Conservation (phyloP, 2,329 filamentous ascomycete species). For the Fusarium heterosporum region DNA sequence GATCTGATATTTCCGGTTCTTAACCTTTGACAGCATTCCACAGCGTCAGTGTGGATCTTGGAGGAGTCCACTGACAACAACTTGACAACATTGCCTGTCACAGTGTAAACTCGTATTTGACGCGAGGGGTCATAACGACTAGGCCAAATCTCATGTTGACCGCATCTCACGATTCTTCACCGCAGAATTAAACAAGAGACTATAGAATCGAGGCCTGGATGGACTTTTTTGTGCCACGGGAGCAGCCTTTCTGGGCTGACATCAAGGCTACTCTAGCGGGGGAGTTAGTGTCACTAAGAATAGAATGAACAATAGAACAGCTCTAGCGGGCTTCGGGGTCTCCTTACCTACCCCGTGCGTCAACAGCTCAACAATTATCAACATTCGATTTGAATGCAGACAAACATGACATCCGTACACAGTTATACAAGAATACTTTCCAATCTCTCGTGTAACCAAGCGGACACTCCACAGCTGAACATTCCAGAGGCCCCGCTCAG, state of each 20-base stretch:
- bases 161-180: slow-evolving; percentile 12
- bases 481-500: slow-evolving; percentile 12
- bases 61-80: background rate
- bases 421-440: background rate
- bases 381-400: background rate
- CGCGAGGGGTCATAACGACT: background rate
- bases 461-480: slow-evolving; percentile 1
- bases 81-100: background rate
- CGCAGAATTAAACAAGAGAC: background rate
- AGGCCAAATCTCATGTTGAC: background rate
- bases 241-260: slow-evolving; percentile 28
- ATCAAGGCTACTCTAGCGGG: slow-evolving; percentile 12
- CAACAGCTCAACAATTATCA: background rate
- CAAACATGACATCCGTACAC: background rate
- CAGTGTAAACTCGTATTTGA: slow-evolving; percentile 3
- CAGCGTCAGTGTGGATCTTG: slow-evolving; percentile 16
- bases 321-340: slow-evolving; percentile 10
- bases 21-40: slow-evolving; percentile 3
- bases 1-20: background rate
- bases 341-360: background rate
- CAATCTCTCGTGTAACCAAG: slow-evolving; percentile 10
- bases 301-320: slow-evolving; percentile 28
- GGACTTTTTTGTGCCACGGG: slow-evolving; percentile 7
- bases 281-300: slow-evolving; percentile 28
- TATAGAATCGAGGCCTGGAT: slow-evolving; percentile 7